Conservation (phyloP, 2,329 filamentous ascomycete genomes). For the Fusarium papillatum region DNA sequence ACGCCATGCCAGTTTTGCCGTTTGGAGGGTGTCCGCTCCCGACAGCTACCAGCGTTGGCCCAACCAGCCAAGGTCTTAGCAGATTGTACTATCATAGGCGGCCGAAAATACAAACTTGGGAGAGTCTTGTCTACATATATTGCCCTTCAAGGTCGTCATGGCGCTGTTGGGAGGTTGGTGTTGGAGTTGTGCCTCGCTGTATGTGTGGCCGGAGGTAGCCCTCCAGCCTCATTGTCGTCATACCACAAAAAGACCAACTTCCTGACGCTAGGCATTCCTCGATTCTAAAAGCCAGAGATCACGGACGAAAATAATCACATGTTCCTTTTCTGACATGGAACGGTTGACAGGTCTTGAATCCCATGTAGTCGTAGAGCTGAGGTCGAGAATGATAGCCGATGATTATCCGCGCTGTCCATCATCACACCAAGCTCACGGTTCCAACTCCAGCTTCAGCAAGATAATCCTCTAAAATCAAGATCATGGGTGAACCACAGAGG, state of each 20-base stretch:
- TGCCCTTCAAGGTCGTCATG: background rate
- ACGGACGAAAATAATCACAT: background rate
- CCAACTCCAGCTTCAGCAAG: conserved; percentile 18
- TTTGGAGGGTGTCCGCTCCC: background rate
- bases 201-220: background rate
- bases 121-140: fast-evolving
- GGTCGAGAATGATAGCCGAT: conserved; percentile 24
- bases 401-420: conserved; percentile 39
- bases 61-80: background rate
- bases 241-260: background rate
- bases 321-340: background rate
- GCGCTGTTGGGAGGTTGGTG: background rate
- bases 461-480: conserved; percentile 16
- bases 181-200: background rate
- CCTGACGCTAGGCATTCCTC: background rate
- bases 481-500: conserved; percentile 48
- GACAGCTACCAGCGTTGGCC: background rate
- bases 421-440: conserved; percentile 21
- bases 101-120: fast-evolving
- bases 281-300: background rate
- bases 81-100: background rate
- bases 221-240: background rate
- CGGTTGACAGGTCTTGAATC: background rate
- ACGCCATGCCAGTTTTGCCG: background rate
- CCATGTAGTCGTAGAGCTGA: background rate